Base-by-base conservation (phyloP, 1,284 basidiomycete species). In the Tylopilus orsonianus region DNA sequence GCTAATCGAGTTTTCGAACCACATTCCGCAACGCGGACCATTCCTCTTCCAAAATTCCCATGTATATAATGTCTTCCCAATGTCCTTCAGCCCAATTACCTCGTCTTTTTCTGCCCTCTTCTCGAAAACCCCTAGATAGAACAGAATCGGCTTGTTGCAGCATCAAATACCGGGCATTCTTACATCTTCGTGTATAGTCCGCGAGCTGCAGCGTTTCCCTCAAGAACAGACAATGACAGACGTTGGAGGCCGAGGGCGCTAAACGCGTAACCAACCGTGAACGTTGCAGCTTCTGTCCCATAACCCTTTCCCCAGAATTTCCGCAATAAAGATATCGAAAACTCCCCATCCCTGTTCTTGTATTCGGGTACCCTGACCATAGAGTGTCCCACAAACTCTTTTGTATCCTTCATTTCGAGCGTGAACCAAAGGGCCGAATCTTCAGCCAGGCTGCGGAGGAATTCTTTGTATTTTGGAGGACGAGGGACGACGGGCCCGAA, bases 21-120 rank as follows among this genome's bases (percentile, higher is more conserved):
- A 5, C 13, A 8, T 38, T 49, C 3, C 36, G 18, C 26, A 41
- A 7, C 14, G 43, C 35, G 5, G 23, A 6, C 52, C 52, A 49
- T 41, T 53, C 56, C 22, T 57, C 57, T 38, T 57, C 41, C 27
- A 54, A 44, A 12, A 57, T 36, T 5, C 54, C 47, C 57, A 53
- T 59, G n/a, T 47, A 36, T 43, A 57, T 40, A 16, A 57, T 59
- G n/a, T 56, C 46, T 22, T 59, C 54, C 54, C 50, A 49, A 16
- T 27, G 32, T 16, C 54, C 54, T 41, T 59, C 47, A 14, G 14
- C 30, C 56, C 56, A 54, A 35, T 50, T 55, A 0, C 57, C 54
- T 35, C 47, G 37, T 27, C 44, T 48, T 39, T 56, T 59, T 20
- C 49, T 58, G 16, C 41, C 54, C 14, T 54, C 54, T 23, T 49